Evolutionary conservation across 768 basidiomycete genomes (phyloP).

Genomic region (Mycena galopus): DNA sequence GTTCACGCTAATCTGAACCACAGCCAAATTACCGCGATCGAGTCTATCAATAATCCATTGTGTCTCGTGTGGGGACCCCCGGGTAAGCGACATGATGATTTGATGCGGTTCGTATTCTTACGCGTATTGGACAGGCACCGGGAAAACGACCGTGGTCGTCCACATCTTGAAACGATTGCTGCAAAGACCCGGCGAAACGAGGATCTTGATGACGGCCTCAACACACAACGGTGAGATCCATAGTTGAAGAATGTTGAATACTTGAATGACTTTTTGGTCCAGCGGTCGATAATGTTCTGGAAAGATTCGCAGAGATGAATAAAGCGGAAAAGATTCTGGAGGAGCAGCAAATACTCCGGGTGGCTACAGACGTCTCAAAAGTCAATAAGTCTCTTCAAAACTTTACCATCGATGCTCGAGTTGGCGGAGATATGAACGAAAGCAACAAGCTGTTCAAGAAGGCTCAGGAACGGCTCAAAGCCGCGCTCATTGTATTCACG

Average conservation of each 20-base stretch:
- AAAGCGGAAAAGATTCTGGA: slow-evolving; percentile 55
- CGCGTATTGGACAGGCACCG: slow-evolving; percentile 62
- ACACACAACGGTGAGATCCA: slow-evolving; percentile 69
- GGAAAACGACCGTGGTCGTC: slow-evolving; percentile 79
- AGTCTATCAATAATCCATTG: slow-evolving; percentile 57
- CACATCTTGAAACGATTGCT: slow-evolving; percentile 65
- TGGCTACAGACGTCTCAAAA: slow-evolving; percentile 74
- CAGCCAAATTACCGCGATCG: slow-evolving; percentile 67
- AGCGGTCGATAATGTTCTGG: slow-evolving; percentile 81
- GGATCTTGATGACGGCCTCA: slow-evolving; percentile 78
- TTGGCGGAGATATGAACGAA: slow-evolving; percentile 74
- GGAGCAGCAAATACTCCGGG: slow-evolving; percentile 73
- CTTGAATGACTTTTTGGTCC: background rate
- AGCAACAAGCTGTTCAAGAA: slow-evolving; percentile 69
- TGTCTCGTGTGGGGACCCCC: slow-evolving; percentile 81
- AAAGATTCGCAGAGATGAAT: slow-evolving; percentile 70
- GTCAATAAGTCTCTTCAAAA: slow-evolving; percentile 69
- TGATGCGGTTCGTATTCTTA: too few species aligned
- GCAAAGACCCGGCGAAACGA: slow-evolving; percentile 48
- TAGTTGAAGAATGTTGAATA: background rate
- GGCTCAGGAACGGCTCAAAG: slow-evolving; percentile 69
- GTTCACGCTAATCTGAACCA: slow-evolving; percentile 56
- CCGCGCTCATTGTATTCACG: slow-evolving; percentile 70
- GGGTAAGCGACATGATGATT: too few species aligned
- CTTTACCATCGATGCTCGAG: slow-evolving; percentile 74